Evolutionary conservation across 352 stramenopile genomes (phyloP).

Genomic region (Phytophthora foliorum): DNA sequence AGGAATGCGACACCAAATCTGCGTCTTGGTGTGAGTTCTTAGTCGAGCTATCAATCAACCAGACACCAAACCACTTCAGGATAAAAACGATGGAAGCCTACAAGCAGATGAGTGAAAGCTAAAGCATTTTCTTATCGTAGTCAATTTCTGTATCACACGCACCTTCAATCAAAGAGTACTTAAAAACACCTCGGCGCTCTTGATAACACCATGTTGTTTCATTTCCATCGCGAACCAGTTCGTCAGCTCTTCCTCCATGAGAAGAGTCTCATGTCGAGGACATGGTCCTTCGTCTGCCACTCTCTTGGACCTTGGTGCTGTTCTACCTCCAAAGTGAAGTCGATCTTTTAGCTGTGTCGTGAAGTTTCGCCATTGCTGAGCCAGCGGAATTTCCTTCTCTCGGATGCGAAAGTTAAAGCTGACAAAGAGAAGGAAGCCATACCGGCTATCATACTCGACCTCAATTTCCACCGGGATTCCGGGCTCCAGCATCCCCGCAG

Average conservation of each 20-base stretch:
- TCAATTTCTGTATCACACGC: slow-evolving; percentile 5
- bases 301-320: slow-evolving; percentile 16
- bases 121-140: not conserved
- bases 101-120: too few relatives aligned
- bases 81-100: not conserved
- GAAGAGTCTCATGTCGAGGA: slow-evolving; percentile 38
- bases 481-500: slow-evolving; percentile 29
- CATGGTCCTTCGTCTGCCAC: slow-evolving; percentile 1
- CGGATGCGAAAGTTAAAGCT: slow-evolving; percentile 56
- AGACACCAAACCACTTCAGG: too few relatives aligned
- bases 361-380: slow-evolving; percentile 8
- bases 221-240: slow-evolving; percentile 64
- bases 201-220: slow-evolving; percentile 64
- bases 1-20: slow-evolving; percentile 1
- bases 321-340: slow-evolving; percentile 20
- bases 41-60: slow-evolving; percentile 1
- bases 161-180: slow-evolving; percentile 21
- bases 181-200: slow-evolving; percentile 45
- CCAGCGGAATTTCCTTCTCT: slow-evolving; percentile 26
- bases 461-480: slow-evolving; percentile 80
- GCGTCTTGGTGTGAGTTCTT: too few relatives aligned
- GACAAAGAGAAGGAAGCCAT: slow-evolving; percentile 63
- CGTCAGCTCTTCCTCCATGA: slow-evolving; percentile 59
- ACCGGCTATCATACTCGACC: slow-evolving; percentile 67
- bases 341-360: slow-evolving; percentile 22